Evolutionary conservation across 306 rosid species (phyloP), one percentile per base, ranked within the genome.

Genomic region (Argentina anserina): DNA sequence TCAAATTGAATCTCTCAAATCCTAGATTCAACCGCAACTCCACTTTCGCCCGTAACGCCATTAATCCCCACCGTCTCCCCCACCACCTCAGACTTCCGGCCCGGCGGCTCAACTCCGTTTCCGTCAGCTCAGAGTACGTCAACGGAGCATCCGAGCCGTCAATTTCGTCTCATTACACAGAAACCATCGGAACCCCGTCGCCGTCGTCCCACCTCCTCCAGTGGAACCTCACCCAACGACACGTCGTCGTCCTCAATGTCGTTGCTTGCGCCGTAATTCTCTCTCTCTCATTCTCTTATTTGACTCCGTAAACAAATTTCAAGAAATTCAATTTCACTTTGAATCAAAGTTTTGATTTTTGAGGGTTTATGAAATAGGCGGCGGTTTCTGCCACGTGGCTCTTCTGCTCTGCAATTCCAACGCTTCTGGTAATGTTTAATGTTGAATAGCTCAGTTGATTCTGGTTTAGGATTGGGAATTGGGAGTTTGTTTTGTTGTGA

Each of bases 321-420:
- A 20, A 6, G 28, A 52, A n/a, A 7, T 49, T n/a, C 3, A 2
- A 0, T n/a, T 21, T 50, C 0, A n/a, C 21, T 52, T 33, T n/a
- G 49, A 10, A 41, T 21, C 37, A 8, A 65, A 42, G 39, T 37
- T 77, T 55, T 41, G 37, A 6, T 71, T 72, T 43, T 23, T 20
- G 17, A 20, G 0, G 56, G 45, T 49, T 55, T 56, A 2, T 23
- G 7, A 36, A 81, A 78, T 68, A 94, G 99, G 84, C 83, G 33
- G 95, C 96, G n/a, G 79, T 91, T 75, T 83, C 88, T 58, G 84
- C 97, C 8, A 82, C 96, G 59, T 91, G 95, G 96, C 88, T 94
- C 41, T 90, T 94, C 61, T 86, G 81, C 80, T 94, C 96, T 66
- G 99, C 95, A 18, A 90, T 94, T 68, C 97, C 99, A 6, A 42